Evolutionary conservation across 208 protist species (phyloP).

Genomic region (Acanthamoeba divionensis): DNA sequence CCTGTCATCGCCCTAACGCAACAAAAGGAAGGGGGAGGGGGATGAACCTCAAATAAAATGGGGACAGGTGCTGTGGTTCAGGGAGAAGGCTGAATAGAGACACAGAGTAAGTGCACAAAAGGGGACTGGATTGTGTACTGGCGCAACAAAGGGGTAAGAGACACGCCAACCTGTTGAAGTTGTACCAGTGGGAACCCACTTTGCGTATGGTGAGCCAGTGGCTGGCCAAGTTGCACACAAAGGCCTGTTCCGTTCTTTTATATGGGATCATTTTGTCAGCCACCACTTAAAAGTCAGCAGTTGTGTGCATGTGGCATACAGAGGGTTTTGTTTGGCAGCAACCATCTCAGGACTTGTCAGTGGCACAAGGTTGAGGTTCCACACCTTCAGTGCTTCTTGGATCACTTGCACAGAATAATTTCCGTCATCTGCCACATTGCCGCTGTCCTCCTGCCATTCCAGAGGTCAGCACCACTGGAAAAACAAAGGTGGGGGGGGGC

Average conservation of each 20-base stretch:
- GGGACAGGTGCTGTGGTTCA: conserved; percentile 43
- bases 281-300: neutral
- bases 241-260: conserved; percentile 24
- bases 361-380: conserved; percentile 10
- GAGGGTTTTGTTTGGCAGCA: conserved; percentile 16
- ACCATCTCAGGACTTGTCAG: conserved; percentile 39
- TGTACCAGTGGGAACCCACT: conserved; percentile 43
- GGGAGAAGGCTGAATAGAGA: neutral
- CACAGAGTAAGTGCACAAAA: neutral
- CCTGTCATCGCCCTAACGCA: neutral
- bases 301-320: neutral
- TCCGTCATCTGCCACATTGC: conserved; percentile 49
- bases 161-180: conserved; percentile 55
- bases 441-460: conserved; percentile 17
- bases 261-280: neutral
- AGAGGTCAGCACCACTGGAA: neutral
- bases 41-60: conserved; percentile 34
- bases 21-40: neutral
- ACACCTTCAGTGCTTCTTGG: conserved; percentile 50
- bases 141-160: no score
- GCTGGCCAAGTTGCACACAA: conserved; percentile 47
- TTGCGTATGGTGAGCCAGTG: conserved; percentile 52
- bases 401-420: conserved; percentile 51
- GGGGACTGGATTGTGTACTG: no score
- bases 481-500: neutral